phyloP scores from a whole-genome alignment of 169 alveolate species.

The Eimeria tenella region DNA sequence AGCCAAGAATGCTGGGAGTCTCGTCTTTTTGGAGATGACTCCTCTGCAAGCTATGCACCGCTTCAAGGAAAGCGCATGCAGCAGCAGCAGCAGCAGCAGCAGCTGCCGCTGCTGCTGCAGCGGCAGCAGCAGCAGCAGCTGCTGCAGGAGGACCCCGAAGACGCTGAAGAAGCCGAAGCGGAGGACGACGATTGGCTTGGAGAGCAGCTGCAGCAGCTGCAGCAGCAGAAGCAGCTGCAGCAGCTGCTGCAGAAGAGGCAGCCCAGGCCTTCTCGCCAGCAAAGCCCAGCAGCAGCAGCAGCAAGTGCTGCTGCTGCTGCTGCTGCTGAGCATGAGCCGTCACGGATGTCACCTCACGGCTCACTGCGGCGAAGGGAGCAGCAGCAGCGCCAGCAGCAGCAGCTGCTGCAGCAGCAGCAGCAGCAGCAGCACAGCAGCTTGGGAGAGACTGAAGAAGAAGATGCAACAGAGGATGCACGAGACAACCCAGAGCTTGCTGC shows the following conservation, averaged over 20 bases:
- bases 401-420: too few relatives aligned
- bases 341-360: too few relatives aligned
- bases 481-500: too few relatives aligned
- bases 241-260: not conserved
- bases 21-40: not conserved
- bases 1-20: not conserved
- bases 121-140: not conserved
- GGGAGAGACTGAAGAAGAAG: too few relatives aligned
- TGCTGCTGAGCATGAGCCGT: too few relatives aligned
- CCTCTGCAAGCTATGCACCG: not conserved
- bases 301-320: too few relatives aligned
- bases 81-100: not conserved
- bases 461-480: too few relatives aligned
- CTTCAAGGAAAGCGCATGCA: not conserved
- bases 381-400: too few relatives aligned
- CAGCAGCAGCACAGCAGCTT: too few relatives aligned
- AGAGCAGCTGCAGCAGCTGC: not conserved
- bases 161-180: not conserved
- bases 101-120: not conserved
- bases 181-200: not conserved
- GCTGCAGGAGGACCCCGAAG: not conserved
- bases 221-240: not conserved
- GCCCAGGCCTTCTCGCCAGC: not conserved
- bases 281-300: not conserved
- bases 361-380: too few relatives aligned